Evolutionary conservation across 805 yeast genomes (phyloP).

Genomic region (Pichia phayaonensis): DNA sequence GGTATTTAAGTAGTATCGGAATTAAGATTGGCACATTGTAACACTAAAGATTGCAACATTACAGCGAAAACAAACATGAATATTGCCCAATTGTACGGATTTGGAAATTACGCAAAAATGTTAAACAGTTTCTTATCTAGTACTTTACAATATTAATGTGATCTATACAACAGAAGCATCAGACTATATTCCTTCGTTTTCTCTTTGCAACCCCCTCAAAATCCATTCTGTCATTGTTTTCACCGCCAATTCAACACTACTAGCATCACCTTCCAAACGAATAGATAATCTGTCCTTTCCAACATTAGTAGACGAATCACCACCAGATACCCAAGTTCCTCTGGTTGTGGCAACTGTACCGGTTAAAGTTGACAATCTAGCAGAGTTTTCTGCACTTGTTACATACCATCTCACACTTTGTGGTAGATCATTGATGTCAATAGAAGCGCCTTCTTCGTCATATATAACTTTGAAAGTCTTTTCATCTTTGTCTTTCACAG

Average conservation of each 20-base stretch:
- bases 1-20: background rate
- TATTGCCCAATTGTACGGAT: background rate
- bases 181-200: background rate
- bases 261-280: conserved; percentile 48
- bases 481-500: conserved; percentile 23
- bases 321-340: conserved; percentile 36
- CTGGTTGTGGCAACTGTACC: conserved; percentile 72
- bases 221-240: background rate
- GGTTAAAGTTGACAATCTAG: conserved; percentile 61
- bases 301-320: background rate
- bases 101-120: background rate
- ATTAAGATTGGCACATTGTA: background rate
- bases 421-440: conserved; percentile 72
- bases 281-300: background rate
- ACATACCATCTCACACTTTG: conserved; percentile 73
- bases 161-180: background rate
- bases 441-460: background rate
- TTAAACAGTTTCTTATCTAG: background rate
- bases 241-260: background rate
- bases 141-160: background rate
- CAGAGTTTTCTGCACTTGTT: conserved; percentile 55
- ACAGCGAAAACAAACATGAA: background rate
- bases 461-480: conserved; percentile 11
- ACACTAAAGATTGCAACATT: background rate
- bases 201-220: background rate